Evolutionary conservation across 2,329 filamentous ascomycete genomes (phyloP).

Genomic region (Aspergillus aculeatinus): DNA sequence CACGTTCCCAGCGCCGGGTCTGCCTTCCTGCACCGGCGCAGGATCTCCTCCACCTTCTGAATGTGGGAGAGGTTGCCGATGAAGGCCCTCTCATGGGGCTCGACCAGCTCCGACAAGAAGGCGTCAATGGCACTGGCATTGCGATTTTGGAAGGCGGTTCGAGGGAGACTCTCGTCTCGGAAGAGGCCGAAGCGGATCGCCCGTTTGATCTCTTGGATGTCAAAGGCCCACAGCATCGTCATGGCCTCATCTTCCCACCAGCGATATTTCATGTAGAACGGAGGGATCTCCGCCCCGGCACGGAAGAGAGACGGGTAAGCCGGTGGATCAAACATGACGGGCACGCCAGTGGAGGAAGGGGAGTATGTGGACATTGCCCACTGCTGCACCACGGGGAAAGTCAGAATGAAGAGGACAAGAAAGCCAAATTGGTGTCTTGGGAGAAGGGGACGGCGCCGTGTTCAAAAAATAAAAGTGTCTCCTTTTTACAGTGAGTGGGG

Average conservation of each 20-base stretch:
- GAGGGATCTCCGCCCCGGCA: conserved; percentile 31
- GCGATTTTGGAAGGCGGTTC: conserved; percentile 34
- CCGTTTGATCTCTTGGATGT: conserved; percentile 36
- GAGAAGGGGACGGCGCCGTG: background rate
- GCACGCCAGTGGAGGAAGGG: conserved; percentile 7
- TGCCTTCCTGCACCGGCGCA: conserved; percentile 32
- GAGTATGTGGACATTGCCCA: conserved; percentile 15
- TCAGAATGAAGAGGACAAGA: background rate
- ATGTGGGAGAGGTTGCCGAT: conserved; percentile 33
- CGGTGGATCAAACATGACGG: conserved; percentile 16
- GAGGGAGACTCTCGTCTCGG: conserved; percentile 35
- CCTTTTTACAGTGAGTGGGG: background rate
- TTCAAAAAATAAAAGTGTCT: background rate
- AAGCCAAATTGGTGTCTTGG: background rate
- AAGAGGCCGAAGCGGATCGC: conserved; percentile 42
- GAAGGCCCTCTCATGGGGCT: conserved; percentile 27
- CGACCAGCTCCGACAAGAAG: conserved; percentile 32
- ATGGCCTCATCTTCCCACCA: conserved; percentile 46
- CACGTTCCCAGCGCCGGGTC: conserved; percentile 29
- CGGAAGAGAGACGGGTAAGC: conserved; percentile 33
- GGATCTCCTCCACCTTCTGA: conserved; percentile 42
- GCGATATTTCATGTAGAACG: conserved; percentile 33
- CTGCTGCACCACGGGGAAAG: background rate
- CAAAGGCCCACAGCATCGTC: conserved; percentile 40
- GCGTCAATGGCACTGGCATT: conserved; percentile 33